phyloP scores from a whole-genome alignment of 2,329 filamentous ascomycete genomes.

The Myriangium duriaei region DNA sequence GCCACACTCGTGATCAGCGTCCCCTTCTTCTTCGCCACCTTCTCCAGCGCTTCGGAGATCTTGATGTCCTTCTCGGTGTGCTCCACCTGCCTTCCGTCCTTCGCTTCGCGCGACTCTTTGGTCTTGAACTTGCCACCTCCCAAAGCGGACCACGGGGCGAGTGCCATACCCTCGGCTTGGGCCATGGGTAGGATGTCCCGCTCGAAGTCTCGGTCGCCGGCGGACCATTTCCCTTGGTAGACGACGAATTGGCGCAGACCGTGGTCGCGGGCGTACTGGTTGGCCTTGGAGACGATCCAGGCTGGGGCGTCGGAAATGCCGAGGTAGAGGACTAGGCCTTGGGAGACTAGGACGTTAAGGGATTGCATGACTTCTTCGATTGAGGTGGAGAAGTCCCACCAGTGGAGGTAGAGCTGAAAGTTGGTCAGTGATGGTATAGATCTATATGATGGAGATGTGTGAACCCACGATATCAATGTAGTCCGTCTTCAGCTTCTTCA shows the following conservation, averaged over 20 bases:
- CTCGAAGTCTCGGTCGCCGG: conserved; percentile 27
- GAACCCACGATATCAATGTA: conserved; percentile 16
- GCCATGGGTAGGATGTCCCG: conserved; percentile 30
- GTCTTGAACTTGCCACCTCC: conserved; percentile 41
- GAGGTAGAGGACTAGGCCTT: conserved; percentile 28
- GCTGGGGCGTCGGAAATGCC: conserved; percentile 27
- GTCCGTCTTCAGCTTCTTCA: conserved; percentile 23
- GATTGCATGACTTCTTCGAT: conserved; percentile 28
- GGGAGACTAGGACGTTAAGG: conserved; percentile 24
- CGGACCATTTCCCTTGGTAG: conserved; percentile 29
- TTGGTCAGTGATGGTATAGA: not conserved
- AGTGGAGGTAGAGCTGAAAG: conserved; percentile 9
- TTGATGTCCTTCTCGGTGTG: conserved; percentile 39
- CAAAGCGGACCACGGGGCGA: conserved; percentile 37
- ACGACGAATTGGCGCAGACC: conserved; percentile 27
- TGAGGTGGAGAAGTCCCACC: conserved; percentile 35
- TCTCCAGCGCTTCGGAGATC: conserved; percentile 46
- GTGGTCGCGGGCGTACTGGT: conserved; percentile 26
- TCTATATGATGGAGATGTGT: too few species aligned
- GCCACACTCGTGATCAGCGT: conserved; percentile 45
- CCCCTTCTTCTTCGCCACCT: conserved; percentile 45
- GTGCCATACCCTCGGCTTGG: conserved; percentile 26
- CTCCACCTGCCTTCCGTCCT: conserved; percentile 17
- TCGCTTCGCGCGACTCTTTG: conserved; percentile 29
- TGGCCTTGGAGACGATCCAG: conserved; percentile 23